A percentile compares a stretch with the other conserved stretches of the same genome.
Conservation (phyloP, 2,329 filamentous ascomycete species). For the Venturiaceae sp. region DNA sequence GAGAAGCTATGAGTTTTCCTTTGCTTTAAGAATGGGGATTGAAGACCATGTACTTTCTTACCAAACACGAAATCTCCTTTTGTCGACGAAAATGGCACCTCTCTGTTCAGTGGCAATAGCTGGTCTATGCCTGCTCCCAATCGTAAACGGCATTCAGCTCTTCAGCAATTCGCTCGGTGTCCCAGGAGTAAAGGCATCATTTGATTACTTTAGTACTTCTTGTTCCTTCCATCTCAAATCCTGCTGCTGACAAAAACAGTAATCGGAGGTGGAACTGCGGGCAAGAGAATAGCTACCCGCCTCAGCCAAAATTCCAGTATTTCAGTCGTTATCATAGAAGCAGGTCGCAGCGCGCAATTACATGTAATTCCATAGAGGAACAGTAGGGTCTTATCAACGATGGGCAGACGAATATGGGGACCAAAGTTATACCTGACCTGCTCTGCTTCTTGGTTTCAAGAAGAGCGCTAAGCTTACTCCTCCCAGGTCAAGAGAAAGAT, state of each 20-base stretch:
- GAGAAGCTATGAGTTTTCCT: too few relatives aligned
- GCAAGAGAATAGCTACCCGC: neutral
- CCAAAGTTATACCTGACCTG: slow-evolving; percentile 19
- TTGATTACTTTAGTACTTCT: neutral
- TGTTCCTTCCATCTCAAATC: neutral
- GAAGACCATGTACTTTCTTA: too few relatives aligned
- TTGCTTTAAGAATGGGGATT: too few relatives aligned
- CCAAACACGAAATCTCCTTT: too few relatives aligned
- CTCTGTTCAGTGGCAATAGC: neutral
- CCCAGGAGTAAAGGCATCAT: neutral
- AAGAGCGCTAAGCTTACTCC: slow-evolving; percentile 18
- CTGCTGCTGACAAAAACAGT: neutral
- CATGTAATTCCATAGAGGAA: slow-evolving; percentile 6
- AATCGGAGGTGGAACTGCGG: slow-evolving; percentile 2
- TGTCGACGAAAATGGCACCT: too few relatives aligned
- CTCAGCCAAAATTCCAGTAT: neutral
- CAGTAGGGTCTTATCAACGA: slow-evolving; percentile 3
- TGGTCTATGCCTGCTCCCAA: neutral
- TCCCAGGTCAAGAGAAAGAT: slow-evolving; percentile 17
- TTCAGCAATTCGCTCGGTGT: neutral
- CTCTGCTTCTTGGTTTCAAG: slow-evolving; percentile 20
- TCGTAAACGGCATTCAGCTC: neutral
- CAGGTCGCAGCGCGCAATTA: slow-evolving; percentile 1
- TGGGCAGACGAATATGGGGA: slow-evolving; percentile 23
- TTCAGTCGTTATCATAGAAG: neutral